Evolutionary conservation across 1,284 basidiomycete species (phyloP).

Genomic region (Athelia sp.): DNA sequence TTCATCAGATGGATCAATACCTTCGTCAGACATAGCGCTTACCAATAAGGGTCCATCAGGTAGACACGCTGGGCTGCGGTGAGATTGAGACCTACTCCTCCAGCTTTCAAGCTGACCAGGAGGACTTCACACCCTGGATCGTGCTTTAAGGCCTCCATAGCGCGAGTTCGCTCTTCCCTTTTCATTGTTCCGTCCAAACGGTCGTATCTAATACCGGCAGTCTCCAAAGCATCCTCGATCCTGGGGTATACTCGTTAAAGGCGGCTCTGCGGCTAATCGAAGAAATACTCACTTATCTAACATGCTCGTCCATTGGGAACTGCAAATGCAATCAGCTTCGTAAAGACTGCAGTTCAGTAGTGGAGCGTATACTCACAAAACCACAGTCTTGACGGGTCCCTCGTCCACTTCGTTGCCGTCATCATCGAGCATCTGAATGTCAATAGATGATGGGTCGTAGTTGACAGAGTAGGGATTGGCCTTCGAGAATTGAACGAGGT

Average conservation of each 20-base stretch:
- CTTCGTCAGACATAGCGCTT: conserved; percentile 17
- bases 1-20: not conserved
- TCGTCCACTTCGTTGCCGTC: conserved; percentile 68
- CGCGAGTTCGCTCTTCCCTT: conserved; percentile 84
- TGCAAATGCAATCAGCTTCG: conserved; percentile 20
- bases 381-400: conserved; percentile 79
- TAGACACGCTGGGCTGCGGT: conserved; percentile 92
- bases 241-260: conserved; percentile 31
- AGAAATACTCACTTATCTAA: conserved; percentile 72
- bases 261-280: conserved; percentile 3
- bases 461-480: conserved; percentile 81
- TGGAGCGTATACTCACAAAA: conserved; percentile 64
- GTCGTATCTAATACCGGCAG: conserved; percentile 78
- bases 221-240: conserved; percentile 86
- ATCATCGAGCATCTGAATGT: conserved; percentile 71
- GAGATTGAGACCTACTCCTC: conserved; percentile 94
- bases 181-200: conserved; percentile 96
- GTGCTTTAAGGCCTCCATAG: conserved; percentile 86
- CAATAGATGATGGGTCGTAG: conserved; percentile 68
- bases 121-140: conserved; percentile 87
- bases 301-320: conserved; percentile 96
- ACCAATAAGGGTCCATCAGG: conserved; percentile 95
- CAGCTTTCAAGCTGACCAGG: conserved; percentile 93
- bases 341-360: conserved; percentile 3
- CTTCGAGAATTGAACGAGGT: conserved; percentile 73